Percentiles rank a stretch among this genome's conserved stretches.
Evolutionary conservation across 768 basidiomycete genomes (phyloP).

Genomic region (Tylopilus sp.): DNA sequence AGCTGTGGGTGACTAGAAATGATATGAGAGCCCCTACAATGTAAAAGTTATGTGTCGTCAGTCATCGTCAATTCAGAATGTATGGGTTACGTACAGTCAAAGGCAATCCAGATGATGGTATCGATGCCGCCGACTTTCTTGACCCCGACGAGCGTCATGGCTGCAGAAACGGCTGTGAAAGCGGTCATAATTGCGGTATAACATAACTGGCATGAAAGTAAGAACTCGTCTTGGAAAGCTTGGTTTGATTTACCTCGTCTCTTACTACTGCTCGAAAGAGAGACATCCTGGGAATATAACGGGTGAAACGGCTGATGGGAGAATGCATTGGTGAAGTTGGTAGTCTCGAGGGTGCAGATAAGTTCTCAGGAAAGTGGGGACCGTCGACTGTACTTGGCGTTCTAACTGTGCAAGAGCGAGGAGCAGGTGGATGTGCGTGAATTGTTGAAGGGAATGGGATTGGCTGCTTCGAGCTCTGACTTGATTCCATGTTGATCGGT

Average conservation of each 20-base stretch:
- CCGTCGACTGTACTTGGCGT: constrained; percentile 12
- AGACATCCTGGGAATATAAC: constrained; percentile 50
- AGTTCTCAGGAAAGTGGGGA: constrained; percentile 4
- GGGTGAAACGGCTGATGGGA: constrained; percentile 29
- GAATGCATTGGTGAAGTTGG: constrained; percentile 28
- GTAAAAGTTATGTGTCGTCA: constrained; percentile 7
- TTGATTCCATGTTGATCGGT: neutral
- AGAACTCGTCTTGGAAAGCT: neutral
- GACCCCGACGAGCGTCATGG: constrained; percentile 49
- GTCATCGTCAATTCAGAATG: neutral
- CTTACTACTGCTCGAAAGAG: constrained; percentile 55
- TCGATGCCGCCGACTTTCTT: constrained; percentile 43
- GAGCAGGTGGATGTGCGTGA: constrained; percentile 1
- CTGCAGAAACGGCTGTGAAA: constrained; percentile 44
- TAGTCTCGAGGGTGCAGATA: constrained; percentile 7
- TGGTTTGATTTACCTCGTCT: constrained; percentile 53
- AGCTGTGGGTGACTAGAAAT: constrained; percentile 1
- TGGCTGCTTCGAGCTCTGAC: neutral
- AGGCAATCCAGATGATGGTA: constrained; percentile 48
- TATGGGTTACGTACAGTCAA: constrained; percentile 45
- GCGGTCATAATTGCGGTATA: constrained; percentile 54
- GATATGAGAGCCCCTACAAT: constrained; percentile 3
- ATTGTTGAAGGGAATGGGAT: constrained; percentile 5
- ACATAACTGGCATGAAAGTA: constrained; percentile 36
- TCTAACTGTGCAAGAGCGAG: constrained; percentile 13